Base-by-base conservation (phyloP, 805 yeast species). In the Candida hungchunana region DNA sequence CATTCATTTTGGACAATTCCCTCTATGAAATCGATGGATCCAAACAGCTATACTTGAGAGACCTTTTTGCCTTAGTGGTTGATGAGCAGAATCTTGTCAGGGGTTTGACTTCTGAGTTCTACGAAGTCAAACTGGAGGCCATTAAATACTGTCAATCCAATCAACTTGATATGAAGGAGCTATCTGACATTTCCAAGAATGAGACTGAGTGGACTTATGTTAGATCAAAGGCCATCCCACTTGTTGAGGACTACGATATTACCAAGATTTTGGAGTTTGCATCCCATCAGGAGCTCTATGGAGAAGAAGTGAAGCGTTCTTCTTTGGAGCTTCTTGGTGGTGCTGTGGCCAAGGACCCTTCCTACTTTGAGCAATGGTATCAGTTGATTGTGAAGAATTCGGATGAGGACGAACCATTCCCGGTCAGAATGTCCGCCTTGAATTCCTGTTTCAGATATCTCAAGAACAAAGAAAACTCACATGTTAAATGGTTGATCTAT, bases 251-350 rank as follows among this genome's bases (percentile, higher is more conserved):
- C 0, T 38, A 46, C 10, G 38, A 51, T 1, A 30, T 47, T 2
- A 49, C 50, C 16, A 50, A 63, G 47, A 39, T 53, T 3, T 32
- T 57, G 11, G 54, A 70, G 26, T 53, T 59, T 20, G 41, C 48
- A 3, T 43, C 59, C 12, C 43, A 62, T n/a, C 53, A 56, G 20
- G 46, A 53, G 3, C 38, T 50, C 5, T 56, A 56, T 18, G 66
- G 71, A 29, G 79, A 73, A 37, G 72, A 67, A 18, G 57, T 75
- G n/a, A 64, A 59, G 38, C 58, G 71, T 14, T 60, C 73, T 4
- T 63, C 77, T 0, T 48, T 79, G 12, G 78, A 75, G 49, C 62
- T 73, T 1, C 51, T 77, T 9, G 84, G 85, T 0, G 56, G 67
- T 1, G 55, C 67, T 21, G 55, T 66, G 4, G 57, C 59, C 1